A percentile compares a stretch with the other conserved stretches of the same genome.
phyloP scores from a whole-genome alignment of 129 eudicot genomes.

The Flaveria sonorensis region DNA sequence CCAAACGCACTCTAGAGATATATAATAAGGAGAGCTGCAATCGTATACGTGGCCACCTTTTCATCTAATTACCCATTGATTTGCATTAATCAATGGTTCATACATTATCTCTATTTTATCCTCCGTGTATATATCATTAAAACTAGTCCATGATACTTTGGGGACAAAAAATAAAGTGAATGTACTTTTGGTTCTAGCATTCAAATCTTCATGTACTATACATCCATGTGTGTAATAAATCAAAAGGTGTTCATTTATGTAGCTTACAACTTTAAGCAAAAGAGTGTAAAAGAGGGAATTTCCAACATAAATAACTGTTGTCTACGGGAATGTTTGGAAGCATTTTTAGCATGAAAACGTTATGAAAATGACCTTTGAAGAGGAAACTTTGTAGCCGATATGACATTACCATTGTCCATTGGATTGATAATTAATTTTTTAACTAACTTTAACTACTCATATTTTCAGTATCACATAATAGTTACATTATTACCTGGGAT shows the following conservation, averaged over 20 bases:
- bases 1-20: too few species aligned
- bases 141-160: not conserved
- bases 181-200: not conserved
- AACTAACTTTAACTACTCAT: too few species aligned
- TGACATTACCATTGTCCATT: not conserved
- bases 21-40: too few species aligned
- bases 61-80: too few species aligned
- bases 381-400: not conserved
- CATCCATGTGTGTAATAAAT: not conserved
- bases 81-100: too few species aligned
- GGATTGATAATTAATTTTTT: too few species aligned
- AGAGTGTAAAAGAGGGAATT: not conserved
- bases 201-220: conserved; percentile 1
- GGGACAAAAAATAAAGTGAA: not conserved
- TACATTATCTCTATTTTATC: too few species aligned
- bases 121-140: too few species aligned
- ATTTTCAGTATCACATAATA: too few species aligned
- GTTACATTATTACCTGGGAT: too few species aligned
- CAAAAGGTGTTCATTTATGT: not conserved
- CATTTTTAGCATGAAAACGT: conserved; percentile 8
- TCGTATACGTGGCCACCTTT: too few species aligned
- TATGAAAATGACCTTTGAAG: not conserved
- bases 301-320: not conserved
- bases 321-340: conserved; percentile 5
- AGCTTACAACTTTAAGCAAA: conserved; percentile 11